Evolutionary conservation across 345 rosid genomes (phyloP).

Genomic region (Noccaea bulbosa): DNA sequence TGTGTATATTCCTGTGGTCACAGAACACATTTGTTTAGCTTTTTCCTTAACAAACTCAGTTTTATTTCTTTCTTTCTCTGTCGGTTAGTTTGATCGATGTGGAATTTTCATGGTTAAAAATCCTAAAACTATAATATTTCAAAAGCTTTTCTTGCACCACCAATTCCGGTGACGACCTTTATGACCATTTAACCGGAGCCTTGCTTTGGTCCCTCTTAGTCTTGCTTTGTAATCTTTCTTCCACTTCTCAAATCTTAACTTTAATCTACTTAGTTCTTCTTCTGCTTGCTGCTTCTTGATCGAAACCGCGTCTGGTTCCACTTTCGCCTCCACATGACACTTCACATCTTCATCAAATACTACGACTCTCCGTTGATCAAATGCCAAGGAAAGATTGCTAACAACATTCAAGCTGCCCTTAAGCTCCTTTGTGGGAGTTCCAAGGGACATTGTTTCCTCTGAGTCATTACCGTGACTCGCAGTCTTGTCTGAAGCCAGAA

Average conservation of each 20-base stretch:
- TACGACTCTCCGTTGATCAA: conserved; percentile 56
- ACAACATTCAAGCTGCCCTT: conserved; percentile 55
- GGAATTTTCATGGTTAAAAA: conserved; percentile 3
- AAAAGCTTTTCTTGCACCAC: conserved; percentile 65
- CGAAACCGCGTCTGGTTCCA: conserved; percentile 40
- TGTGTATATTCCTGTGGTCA: background rate
- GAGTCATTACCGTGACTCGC: conserved; percentile 57
- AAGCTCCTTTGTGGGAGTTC: conserved; percentile 64
- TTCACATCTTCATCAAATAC: conserved; percentile 63
- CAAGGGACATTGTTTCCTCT: conserved; percentile 60
- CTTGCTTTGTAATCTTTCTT: conserved; percentile 79
- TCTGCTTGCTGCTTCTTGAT: conserved; percentile 46
- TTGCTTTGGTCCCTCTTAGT: conserved; percentile 63
- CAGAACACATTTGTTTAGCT: background rate
- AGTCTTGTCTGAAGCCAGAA: conserved; percentile 56
- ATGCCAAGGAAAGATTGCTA: conserved; percentile 56
- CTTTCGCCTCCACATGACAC: conserved; percentile 52
- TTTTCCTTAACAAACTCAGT: background rate
- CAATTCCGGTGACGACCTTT: conserved; percentile 62
- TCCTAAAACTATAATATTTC: conserved; percentile 17
- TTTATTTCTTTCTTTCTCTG: background rate
- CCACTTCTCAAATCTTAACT: conserved; percentile 70
- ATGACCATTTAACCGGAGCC: conserved; percentile 56
- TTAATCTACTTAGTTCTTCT: conserved; percentile 64
- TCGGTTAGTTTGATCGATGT: conserved; percentile 8